These are phyloP conservation scores for Aspergillus conjunctus DNA, from an alignment of 495 filamentous ascomycete species.

Conservation along the genomic window DNA sequence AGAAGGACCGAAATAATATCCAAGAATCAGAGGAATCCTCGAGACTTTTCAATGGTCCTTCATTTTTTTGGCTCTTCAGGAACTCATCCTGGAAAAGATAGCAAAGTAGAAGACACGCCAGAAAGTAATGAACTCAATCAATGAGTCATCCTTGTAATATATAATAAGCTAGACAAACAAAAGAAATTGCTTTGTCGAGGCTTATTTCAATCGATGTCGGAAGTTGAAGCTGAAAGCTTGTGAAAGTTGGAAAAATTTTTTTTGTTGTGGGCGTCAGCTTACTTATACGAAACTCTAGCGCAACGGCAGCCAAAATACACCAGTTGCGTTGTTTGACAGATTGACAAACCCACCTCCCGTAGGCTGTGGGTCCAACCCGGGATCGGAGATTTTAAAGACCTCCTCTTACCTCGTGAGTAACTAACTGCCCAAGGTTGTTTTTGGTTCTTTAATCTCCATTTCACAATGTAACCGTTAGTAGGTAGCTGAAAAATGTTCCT, in stretches of 20 bases:
- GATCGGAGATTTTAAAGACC: no score
- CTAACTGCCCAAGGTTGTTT: no score
- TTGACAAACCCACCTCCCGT: constrained; percentile 18
- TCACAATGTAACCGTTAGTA: no score
- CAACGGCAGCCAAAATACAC: constrained; percentile 21
- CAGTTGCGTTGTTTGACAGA: constrained; percentile 24
- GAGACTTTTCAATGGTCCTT: constrained; percentile 60
- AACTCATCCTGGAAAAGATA: constrained; percentile 52
- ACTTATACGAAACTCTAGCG: constrained; percentile 23
- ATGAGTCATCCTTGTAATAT: constrained; percentile 11
- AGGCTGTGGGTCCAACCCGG: no score
- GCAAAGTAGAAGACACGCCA: neutral
- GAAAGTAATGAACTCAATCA: constrained; percentile 8
- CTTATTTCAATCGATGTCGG: constrained; percentile 13
- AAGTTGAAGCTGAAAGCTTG: constrained; percentile 28
- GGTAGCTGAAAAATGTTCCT: no score
- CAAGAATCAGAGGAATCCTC: constrained; percentile 67
- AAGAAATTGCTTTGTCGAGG: constrained; percentile 9
- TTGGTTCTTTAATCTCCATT: no score
- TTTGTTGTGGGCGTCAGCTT: constrained; percentile 37
- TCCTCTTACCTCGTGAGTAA: no score
- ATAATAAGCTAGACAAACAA: neutral
- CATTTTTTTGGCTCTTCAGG: constrained; percentile 68
- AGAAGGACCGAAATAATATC: constrained; percentile 9
- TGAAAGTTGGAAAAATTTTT: constrained; percentile 34